phyloP scores from a whole-genome alignment of 495 filamentous ascomycete species.

The Talaromyces adpressus region DNA sequence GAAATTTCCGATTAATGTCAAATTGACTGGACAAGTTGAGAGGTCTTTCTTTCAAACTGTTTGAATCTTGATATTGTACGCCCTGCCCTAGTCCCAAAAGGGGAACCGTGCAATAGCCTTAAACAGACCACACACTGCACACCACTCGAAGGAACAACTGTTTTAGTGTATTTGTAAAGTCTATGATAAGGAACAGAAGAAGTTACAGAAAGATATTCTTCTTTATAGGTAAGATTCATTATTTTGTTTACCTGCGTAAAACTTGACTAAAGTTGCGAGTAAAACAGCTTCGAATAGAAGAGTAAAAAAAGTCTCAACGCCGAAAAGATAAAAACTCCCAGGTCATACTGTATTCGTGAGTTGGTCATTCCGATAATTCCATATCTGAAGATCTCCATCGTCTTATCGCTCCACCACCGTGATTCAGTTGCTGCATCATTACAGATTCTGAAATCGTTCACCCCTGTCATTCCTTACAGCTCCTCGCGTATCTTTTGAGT shows the following conservation, averaged over 20 bases:
- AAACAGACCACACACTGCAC: not conserved
- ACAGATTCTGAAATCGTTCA: not conserved
- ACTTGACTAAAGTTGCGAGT: not conserved
- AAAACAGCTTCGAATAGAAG: not conserved
- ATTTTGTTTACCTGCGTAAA: not conserved
- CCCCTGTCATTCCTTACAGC: slow-evolving; percentile 18
- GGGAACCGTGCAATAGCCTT: not conserved
- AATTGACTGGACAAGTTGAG: not conserved
- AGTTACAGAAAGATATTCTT: not conserved
- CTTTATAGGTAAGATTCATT: not conserved
- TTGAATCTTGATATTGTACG: not conserved
- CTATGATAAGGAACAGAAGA: too few relatives aligned
- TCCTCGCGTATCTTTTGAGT: slow-evolving; percentile 24
- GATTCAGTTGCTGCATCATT: not conserved
- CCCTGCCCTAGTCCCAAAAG: not conserved
- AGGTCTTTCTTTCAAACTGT: not conserved
- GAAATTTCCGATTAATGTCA: not conserved
- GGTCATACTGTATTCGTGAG: not conserved
- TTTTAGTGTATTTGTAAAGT: too few relatives aligned
- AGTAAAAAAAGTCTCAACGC: not conserved
- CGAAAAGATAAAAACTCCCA: not conserved
- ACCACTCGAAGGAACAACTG: too few relatives aligned
- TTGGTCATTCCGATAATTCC: not conserved
- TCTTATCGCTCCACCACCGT: not conserved
- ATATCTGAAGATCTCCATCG: not conserved